A percentile compares a stretch with the other conserved stretches of the same genome.
Conservation (phyloP, 2,329 filamentous ascomycete species). For the Rhynchosporium agropyri region DNA sequence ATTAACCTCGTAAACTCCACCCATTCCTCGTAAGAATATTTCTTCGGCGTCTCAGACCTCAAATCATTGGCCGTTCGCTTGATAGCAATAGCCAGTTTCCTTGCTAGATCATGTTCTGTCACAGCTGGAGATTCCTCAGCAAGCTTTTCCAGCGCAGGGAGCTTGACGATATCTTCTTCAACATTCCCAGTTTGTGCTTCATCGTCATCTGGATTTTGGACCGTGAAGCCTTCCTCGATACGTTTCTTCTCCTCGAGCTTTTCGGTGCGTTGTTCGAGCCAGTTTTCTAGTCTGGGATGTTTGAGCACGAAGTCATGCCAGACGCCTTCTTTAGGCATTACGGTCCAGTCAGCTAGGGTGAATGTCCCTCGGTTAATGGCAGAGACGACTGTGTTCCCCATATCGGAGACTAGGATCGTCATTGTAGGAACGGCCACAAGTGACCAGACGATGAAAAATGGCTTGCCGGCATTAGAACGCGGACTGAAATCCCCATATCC, state of each 20-base stretch:
- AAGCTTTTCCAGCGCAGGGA: slow-evolving; percentile 45
- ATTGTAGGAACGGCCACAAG: slow-evolving; percentile 70
- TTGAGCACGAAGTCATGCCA: slow-evolving; percentile 54
- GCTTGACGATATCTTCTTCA: slow-evolving; percentile 19
- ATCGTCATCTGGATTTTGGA: slow-evolving; percentile 42
- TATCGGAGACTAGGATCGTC: slow-evolving; percentile 66
- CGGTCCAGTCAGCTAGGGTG: slow-evolving; percentile 63
- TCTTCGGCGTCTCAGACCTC: slow-evolving; percentile 48
- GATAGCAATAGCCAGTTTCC: slow-evolving; percentile 59
- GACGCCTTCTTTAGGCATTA: slow-evolving; percentile 63
- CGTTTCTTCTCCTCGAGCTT: slow-evolving; percentile 49
- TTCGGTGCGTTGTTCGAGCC: slow-evolving; percentile 45
- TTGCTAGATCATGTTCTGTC: slow-evolving; percentile 53
- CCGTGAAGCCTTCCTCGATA: slow-evolving; percentile 41
- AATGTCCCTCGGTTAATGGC: slow-evolving; percentile 65
- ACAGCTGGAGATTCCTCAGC: slow-evolving; percentile 43
- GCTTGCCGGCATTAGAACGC: slow-evolving; percentile 64
- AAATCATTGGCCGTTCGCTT: slow-evolving; percentile 58
- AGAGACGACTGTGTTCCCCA: slow-evolving; percentile 65
- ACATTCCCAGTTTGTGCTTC: slow-evolving; percentile 23
- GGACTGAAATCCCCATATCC: slow-evolving; percentile 70
- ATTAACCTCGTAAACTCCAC: slow-evolving; percentile 66
- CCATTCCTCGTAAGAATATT: slow-evolving; percentile 71
- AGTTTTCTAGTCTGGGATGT: slow-evolving; percentile 48
- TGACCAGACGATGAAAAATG: slow-evolving; percentile 73